Percentiles rank a stretch among this genome's conserved stretches.
phyloP scores from a whole-genome alignment of 371 early-diverging fungal genomes.

The Haplosporangium sp. region DNA sequence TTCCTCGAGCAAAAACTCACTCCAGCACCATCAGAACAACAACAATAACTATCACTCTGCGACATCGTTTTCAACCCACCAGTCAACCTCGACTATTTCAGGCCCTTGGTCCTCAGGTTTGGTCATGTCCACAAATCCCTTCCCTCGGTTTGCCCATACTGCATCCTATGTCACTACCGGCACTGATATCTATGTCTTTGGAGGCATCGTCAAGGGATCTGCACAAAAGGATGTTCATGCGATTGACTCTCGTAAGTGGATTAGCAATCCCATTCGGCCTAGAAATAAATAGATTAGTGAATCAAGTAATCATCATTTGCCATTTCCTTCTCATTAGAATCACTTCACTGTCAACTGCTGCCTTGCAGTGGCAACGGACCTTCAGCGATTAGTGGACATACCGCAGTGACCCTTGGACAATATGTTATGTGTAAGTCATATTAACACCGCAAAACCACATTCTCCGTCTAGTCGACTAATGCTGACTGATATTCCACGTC shows the following conservation, averaged over 20 bases:
- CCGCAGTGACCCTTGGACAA: constrained; percentile 49
- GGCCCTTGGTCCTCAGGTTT: constrained; percentile 32
- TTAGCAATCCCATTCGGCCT: neutral
- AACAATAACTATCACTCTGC: constrained; percentile 17
- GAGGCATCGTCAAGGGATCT: constrained; percentile 65
- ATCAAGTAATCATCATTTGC: neutral
- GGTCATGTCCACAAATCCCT: constrained; percentile 51
- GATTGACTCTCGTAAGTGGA: constrained; percentile 69
- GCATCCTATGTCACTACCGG: constrained; percentile 62
- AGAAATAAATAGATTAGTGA: neutral
- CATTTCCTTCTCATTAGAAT: constrained; percentile 24
- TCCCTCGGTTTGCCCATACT: constrained; percentile 71
- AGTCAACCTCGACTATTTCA: constrained; percentile 13
- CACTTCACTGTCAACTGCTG: constrained; percentile 43
- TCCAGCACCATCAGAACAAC: constrained; percentile 12
- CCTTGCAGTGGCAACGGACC: constrained; percentile 38
- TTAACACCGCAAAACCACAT: neutral
- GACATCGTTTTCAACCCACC: constrained; percentile 32
- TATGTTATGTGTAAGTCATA: constrained; percentile 47
- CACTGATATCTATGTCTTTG: constrained; percentile 64
- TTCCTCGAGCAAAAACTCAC: constrained; percentile 36
- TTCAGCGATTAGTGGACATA: constrained; percentile 31
- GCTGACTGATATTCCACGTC: neutral
- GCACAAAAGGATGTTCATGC: constrained; percentile 67
- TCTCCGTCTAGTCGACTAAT: neutral